Percentiles rank a stretch among this genome's conserved stretches.
phyloP scores from a whole-genome alignment of 169 alveolate genomes.

The Plasmodium knowlesi region DNA sequence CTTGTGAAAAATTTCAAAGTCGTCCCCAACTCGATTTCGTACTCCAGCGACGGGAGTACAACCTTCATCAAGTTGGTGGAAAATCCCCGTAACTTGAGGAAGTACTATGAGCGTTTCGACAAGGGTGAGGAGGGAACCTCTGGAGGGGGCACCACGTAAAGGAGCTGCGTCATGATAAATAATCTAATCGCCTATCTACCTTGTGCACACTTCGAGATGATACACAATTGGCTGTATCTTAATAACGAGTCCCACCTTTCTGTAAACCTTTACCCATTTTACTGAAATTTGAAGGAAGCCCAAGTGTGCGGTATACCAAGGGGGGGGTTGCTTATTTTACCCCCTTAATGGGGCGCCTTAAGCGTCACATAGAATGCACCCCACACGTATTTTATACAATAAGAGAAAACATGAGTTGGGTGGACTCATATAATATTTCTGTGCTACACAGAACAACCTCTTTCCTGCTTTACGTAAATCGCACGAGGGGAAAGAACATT shows the following conservation, averaged over 20 bases:
- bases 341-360: not conserved
- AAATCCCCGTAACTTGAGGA: slow-evolving; percentile 35
- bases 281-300: not conserved
- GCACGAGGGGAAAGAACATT: not conserved
- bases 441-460: not conserved
- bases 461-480: not conserved
- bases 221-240: not conserved
- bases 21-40: slow-evolving; percentile 65
- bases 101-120: slow-evolving; percentile 35
- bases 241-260: not conserved
- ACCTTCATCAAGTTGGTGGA: slow-evolving; percentile 62
- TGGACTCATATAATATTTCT: not conserved
- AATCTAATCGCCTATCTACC: too few species aligned
- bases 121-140: not conserved
- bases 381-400: not conserved
- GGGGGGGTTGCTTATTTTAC: not conserved
- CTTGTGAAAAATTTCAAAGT: slow-evolving; percentile 52
- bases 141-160: not conserved
- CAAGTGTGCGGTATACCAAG: not conserved
- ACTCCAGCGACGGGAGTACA: slow-evolving; percentile 53
- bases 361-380: not conserved
- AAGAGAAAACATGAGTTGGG: not conserved
- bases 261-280: not conserved
- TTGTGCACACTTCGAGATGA: not conserved
- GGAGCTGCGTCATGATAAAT: not conserved